phyloP scores from a whole-genome alignment of 2,329 filamentous ascomycete species.

The Ophiostoma ulmi region DNA sequence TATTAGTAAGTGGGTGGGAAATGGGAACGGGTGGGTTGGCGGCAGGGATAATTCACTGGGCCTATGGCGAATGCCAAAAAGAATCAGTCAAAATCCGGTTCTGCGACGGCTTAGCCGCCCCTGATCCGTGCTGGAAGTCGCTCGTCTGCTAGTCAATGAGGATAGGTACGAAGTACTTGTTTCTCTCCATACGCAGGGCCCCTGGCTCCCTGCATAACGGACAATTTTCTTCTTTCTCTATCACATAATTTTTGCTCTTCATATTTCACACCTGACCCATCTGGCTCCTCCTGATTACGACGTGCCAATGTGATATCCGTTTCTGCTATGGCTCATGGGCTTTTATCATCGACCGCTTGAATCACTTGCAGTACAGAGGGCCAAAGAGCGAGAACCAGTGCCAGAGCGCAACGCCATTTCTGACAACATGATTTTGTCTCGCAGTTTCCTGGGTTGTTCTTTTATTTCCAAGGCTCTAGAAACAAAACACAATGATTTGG shows the following conservation, averaged over 20 bases:
- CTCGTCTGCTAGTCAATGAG: not conserved
- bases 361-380: not conserved
- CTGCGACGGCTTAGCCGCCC: constrained; percentile 7
- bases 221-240: not conserved
- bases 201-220: constrained; percentile 4
- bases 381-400: too few relatives aligned
- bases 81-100: not conserved
- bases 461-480: not conserved
- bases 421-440: not conserved
- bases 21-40: not conserved
- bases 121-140: not conserved
- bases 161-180: not conserved
- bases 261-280: not conserved
- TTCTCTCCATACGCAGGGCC: not conserved
- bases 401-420: not conserved
- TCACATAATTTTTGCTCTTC: not conserved
- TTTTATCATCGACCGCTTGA: not conserved
- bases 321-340: not conserved
- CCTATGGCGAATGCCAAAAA: not conserved
- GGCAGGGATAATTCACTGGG: not conserved
- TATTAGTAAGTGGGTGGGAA: not conserved
- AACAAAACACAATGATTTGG: not conserved
- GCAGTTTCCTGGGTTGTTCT: not conserved
- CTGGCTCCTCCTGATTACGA: not conserved
- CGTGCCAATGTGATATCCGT: not conserved